These are phyloP conservation scores for Penicillium sp. DNA, from an alignment of 2,329 filamentous ascomycete genomes.

Conservation along the genomic window DNA sequence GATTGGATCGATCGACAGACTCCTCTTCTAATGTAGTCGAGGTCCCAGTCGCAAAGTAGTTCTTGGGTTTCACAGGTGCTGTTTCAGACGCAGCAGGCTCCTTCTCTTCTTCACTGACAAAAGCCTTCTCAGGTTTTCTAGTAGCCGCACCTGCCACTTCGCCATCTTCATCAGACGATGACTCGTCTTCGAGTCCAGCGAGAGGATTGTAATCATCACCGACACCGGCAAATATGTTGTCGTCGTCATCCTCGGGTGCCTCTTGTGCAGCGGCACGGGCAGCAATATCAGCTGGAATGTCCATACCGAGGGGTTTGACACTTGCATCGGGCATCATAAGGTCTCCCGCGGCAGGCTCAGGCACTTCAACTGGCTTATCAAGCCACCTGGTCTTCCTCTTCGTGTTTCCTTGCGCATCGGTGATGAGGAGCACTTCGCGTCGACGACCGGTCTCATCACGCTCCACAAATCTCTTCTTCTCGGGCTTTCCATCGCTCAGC, in stretches of 20 bases:
- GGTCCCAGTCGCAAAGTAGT: slow-evolving; percentile 34
- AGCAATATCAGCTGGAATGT: slow-evolving; percentile 39
- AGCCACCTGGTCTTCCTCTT: slow-evolving; percentile 55
- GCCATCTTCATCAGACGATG: slow-evolving; percentile 36
- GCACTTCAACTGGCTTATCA: slow-evolving; percentile 28
- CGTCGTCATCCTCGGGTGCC: slow-evolving; percentile 42
- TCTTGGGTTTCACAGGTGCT: slow-evolving; percentile 34
- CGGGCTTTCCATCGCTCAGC: slow-evolving; percentile 40
- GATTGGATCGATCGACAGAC: slow-evolving; percentile 29
- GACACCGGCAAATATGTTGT: slow-evolving; percentile 55
- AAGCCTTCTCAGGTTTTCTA: slow-evolving; percentile 4
- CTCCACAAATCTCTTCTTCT: slow-evolving; percentile 48
- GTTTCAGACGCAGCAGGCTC: slow-evolving; percentile 1
- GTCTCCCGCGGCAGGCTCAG: slow-evolving; percentile 11
- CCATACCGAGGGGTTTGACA: slow-evolving; percentile 44
- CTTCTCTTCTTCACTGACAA: slow-evolving; percentile 6
- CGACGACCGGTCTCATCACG: slow-evolving; percentile 45
- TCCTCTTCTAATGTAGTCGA: slow-evolving; percentile 42
- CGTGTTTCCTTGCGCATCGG: slow-evolving; percentile 51
- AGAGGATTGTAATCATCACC: slow-evolving; percentile 55
- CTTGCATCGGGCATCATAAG: slow-evolving; percentile 40
- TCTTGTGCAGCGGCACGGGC: slow-evolving; percentile 26
- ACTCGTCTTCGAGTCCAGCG: slow-evolving; percentile 44
- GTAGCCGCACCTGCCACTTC: slow-evolving; percentile 19
- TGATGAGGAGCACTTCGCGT: slow-evolving; percentile 52